Percentiles rank a stretch among this genome's conserved stretches.
Conservation (phyloP, 176 grass and related monocot genomes). For the Juncus inflexus region DNA sequence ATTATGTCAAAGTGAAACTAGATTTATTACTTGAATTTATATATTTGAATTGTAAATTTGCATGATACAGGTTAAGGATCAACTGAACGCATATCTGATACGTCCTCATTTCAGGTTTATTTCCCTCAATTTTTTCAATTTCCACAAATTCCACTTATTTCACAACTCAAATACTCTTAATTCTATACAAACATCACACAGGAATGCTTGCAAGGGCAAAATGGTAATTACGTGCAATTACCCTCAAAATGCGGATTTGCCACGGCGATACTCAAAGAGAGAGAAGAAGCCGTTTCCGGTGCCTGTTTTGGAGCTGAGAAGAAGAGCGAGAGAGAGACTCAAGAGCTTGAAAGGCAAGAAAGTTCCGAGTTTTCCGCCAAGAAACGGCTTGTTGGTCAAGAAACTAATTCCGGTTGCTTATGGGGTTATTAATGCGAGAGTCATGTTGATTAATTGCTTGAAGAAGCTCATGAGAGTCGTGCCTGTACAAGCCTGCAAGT, state of each 20-base stretch:
- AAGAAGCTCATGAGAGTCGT: conserved; percentile 85
- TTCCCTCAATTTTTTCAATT: not conserved
- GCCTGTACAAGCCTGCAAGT: conserved; percentile 90
- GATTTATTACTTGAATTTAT: no score
- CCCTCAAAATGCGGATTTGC: conserved; percentile 83
- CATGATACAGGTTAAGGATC: not conserved
- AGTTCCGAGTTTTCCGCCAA: conserved; percentile 54
- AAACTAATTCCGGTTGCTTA: conserved; percentile 90
- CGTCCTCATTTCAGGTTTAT: conserved; percentile 12
- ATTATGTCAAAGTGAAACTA: no score
- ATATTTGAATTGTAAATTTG: no score
- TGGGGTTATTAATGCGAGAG: conserved; percentile 80
- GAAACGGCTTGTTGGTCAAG: conserved; percentile 74
- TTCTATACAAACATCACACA: not conserved
- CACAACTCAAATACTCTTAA: not conserved
- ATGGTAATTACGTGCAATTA: conserved; percentile 45
- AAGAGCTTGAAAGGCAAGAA: conserved; percentile 56
- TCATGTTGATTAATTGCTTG: conserved; percentile 86
- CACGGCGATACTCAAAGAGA: conserved; percentile 58
- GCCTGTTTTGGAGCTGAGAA: conserved; percentile 78
- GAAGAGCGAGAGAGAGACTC: conserved; percentile 64
- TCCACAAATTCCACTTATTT: conserved; percentile 4
- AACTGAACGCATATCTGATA: conserved; percentile 2
- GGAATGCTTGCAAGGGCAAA: conserved; percentile 2
- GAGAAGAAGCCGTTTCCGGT: conserved; percentile 98